These are phyloP conservation scores for Colletotrichum echinochloae DNA, from an alignment of 2,329 filamentous ascomycete genomes.

Conservation along the genomic window DNA sequence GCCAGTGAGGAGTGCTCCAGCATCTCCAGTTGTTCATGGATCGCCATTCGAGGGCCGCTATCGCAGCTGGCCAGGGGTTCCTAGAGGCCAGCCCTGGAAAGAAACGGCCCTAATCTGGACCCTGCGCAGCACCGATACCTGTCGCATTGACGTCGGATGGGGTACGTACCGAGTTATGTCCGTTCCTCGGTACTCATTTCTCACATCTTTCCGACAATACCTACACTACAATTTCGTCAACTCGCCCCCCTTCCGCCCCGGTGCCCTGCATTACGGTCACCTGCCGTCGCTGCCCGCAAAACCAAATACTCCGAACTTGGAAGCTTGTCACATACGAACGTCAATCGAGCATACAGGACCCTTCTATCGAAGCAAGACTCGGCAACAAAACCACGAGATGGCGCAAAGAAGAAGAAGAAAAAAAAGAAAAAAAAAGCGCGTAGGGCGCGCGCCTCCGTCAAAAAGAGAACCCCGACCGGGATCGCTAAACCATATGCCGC, in stretches of 20 bases:
- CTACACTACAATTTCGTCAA: conserved; percentile 1
- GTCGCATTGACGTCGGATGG: conserved; percentile 8
- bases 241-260: too few species aligned
- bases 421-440: too few species aligned
- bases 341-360: background rate
- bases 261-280: conserved; percentile 7
- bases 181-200: conserved; percentile 30
- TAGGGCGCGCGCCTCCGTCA: conserved; percentile 23
- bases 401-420: too few species aligned
- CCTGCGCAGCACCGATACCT: conserved; percentile 18
- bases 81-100: conserved; percentile 16
- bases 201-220: conserved; percentile 4
- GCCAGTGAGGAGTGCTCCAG: conserved; percentile 1
- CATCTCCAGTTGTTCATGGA: conserved; percentile 19
- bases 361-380: background rate
- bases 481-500: conserved; percentile 26
- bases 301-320: background rate
- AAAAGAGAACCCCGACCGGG: background rate
- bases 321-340: background rate
- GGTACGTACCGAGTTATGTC: conserved; percentile 5
- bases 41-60: conserved; percentile 24
- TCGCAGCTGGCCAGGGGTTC: conserved; percentile 21
- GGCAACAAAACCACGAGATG: conserved; percentile 4
- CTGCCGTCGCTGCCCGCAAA: conserved; percentile 3
- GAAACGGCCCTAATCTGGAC: conserved; percentile 39